Evolutionary conservation across 495 filamentous ascomycete genomes (phyloP).

Genomic region (Xylaria acuta): DNA sequence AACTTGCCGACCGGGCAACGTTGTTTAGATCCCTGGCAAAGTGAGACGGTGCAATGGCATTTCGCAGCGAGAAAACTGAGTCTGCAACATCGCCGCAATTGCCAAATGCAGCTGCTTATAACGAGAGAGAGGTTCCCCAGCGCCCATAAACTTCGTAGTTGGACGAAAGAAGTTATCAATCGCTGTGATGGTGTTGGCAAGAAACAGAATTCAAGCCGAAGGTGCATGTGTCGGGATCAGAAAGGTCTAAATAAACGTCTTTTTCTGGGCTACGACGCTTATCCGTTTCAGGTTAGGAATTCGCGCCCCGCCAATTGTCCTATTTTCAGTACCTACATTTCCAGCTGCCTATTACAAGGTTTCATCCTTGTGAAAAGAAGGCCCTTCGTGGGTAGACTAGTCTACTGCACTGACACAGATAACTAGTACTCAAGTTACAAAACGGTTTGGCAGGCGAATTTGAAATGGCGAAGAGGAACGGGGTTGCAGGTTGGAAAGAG

Average conservation of each 20-base stretch:
- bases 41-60: not conserved
- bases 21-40: not conserved
- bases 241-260: not conserved
- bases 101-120: not conserved
- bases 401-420: not conserved
- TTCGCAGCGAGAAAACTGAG: not conserved
- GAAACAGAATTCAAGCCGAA: not conserved
- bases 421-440: no score
- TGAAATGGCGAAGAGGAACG: not conserved
- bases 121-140: not conserved
- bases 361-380: not conserved
- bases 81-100: not conserved
- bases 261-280: not conserved
- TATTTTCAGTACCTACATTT: not conserved
- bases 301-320: not conserved
- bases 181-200: not conserved
- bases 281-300: not conserved
- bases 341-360: not conserved
- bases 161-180: not conserved
- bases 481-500: not conserved
- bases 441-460: not conserved
- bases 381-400: not conserved
- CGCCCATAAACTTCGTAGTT: not conserved
- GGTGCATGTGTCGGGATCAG: not conserved
- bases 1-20: not conserved